Base-by-base conservation (phyloP, 2,329 filamentous ascomycete species). In the Cercospora nicotianae region DNA sequence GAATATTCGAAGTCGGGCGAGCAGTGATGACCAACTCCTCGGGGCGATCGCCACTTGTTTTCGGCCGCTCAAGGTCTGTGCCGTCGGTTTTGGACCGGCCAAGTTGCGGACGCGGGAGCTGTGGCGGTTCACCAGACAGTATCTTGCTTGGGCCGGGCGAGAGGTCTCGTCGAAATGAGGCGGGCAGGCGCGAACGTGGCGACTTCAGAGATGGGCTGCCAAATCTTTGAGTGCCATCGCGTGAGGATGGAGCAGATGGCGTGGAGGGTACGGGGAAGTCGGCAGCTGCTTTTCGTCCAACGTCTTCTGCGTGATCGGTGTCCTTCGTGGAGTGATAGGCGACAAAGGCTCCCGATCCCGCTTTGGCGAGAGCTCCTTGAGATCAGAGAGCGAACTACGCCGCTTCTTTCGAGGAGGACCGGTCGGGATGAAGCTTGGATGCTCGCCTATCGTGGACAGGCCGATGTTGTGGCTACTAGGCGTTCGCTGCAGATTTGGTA, bases 331-430 rank as follows among this genome's bases (percentile, higher is more conserved):
- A 5, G 74, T 63, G 20, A 65, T 60, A 31, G 75, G 71, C n/a
- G 72, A 72, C n/a, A 62, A 64, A 3, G 72, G 65, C 33, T 74
- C 72, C 63, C 60, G 65, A 36, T 74, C 72, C 60, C 60, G 65
- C 33, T 71, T 69, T n/a, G 74, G 70, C 23, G 74, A 65, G 18
- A 92, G 82, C 65, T 83, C 85, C 72, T 89, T 91, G 59, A 98
- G 84, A 78, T 98, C 94, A 4, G 94, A 97, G 51, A 98, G 82
- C 28, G 94, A 97, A 80, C 94, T 97, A 77, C 94, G 89, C 65
- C 94, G 87, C 82, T 96, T 97, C 81, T 90, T 94, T 77, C 87
- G 89, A 55, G 83, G 80, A n/a, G 79, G 79, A 70, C 75, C 77
- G 13, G 77, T 82, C 12, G 78, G 77, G 60, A 80, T 78, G 76